A percentile compares a stretch with the other conserved stretches of the same genome.
Conservation (phyloP, 345 rosid species). For the Citrus maxima region DNA sequence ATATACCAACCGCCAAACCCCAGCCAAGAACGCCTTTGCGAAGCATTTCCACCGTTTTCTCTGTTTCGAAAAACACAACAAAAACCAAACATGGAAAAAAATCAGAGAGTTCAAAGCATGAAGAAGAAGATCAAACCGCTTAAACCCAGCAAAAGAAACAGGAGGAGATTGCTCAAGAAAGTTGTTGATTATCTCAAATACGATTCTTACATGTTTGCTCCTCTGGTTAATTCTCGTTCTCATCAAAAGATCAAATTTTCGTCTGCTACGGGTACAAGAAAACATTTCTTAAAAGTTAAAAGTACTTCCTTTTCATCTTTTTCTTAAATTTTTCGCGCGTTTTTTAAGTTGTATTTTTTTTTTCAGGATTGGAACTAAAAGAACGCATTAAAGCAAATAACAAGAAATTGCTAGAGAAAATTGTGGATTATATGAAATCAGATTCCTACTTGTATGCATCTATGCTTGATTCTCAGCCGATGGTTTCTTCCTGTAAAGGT, state of each 20-base stretch:
- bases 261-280: constrained; percentile 14
- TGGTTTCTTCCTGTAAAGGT: constrained; percentile 13
- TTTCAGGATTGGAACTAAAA: constrained; percentile 13
- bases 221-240: constrained; percentile 26
- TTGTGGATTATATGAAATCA: constrained; percentile 43
- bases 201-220: constrained; percentile 49
- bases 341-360: not conserved
- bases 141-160: constrained; percentile 20
- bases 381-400: constrained; percentile 26
- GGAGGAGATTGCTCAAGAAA: constrained; percentile 18
- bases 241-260: constrained; percentile 3
- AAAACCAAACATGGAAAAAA: constrained; percentile 13
- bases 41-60: not conserved
- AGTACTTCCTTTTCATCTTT: not conserved
- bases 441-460: constrained; percentile 45
- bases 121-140: constrained; percentile 19
- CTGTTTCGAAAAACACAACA: not conserved
- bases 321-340: not conserved
- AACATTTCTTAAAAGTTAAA: not conserved
- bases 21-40: not conserved
- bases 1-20: not conserved
- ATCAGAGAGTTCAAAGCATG: constrained; percentile 24
- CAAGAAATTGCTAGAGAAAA: constrained; percentile 25
- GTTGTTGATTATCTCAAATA: constrained; percentile 37
- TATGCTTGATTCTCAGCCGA: constrained; percentile 18